Evolutionary conservation across 202 grass and related monocot species (phyloP).

Genomic region (Bolboschoenoplectus hybrid): DNA sequence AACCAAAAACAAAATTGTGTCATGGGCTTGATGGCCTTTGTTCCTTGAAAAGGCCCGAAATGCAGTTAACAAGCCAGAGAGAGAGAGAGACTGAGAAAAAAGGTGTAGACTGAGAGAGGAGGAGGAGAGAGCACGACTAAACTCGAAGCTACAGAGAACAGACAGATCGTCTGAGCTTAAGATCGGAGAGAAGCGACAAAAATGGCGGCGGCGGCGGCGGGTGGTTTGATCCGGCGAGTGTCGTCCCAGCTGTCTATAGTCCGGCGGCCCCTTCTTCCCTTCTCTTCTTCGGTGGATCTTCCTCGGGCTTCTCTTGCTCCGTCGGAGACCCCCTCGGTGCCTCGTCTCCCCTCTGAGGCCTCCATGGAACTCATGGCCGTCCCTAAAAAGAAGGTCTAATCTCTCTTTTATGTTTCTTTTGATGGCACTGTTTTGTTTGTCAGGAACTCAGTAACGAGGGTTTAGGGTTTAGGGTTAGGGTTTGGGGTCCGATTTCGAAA

Average conservation of each 20-base stretch:
- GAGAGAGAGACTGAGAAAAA: background rate
- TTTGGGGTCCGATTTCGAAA: background rate
- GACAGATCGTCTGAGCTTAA: background rate
- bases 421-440: conserved; percentile 24
- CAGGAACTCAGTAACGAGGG: conserved; percentile 8
- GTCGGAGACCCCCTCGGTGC: conserved; percentile 29
- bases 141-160: conserved; percentile 2
- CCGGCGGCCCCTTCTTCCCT: conserved; percentile 32
- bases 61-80: background rate
- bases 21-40: background rate
- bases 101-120: background rate
- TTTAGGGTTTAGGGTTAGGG: conserved; percentile 31
- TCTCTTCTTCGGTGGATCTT: conserved; percentile 39
- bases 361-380: conserved; percentile 97
- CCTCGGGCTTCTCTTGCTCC: conserved; percentile 40
- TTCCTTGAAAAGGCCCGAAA: background rate
- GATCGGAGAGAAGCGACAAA: conserved; percentile 16
- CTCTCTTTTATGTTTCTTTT: background rate
- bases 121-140: background rate
- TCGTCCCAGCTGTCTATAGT: conserved; percentile 43
- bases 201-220: conserved; percentile 43
- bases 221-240: conserved; percentile 48
- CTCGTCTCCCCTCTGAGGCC: conserved; percentile 38
- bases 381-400: conserved; percentile 89
- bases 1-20: background rate